phyloP scores from a whole-genome alignment of 176 grass and related monocot genomes.

The Oryza australiensis region DNA sequence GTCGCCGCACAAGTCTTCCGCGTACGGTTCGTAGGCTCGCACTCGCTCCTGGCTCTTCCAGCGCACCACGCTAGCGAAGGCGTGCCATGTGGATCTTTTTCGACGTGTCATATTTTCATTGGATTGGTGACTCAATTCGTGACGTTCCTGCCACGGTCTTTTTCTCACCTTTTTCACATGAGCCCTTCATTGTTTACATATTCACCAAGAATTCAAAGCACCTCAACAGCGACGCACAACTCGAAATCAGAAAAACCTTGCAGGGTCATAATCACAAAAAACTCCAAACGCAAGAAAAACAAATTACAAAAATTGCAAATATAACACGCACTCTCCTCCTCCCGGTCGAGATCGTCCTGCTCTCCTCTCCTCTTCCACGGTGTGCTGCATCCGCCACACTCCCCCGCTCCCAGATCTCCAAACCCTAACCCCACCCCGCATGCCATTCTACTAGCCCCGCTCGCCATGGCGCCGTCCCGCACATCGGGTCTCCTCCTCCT shows the following conservation, averaged over 20 bases:
- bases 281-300: background rate
- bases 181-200: background rate
- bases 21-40: background rate
- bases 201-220: background rate
- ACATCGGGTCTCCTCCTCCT: conserved; percentile 24
- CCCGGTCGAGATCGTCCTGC: conserved; percentile 46
- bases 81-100: conserved; percentile 50
- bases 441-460: conserved; percentile 38
- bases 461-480: conserved; percentile 24
- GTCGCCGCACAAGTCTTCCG: background rate
- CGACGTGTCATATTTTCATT: conserved; percentile 51
- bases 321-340: conserved; percentile 28
- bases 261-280: conserved; percentile 10
- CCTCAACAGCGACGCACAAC: too few species aligned
- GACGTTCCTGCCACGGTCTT: conserved; percentile 27
- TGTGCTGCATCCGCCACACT: conserved; percentile 36
- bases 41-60: conserved; percentile 39
- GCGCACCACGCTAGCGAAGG: conserved; percentile 49
- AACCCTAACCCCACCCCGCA: conserved; percentile 38
- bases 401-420: conserved; percentile 44
- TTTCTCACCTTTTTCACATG: background rate
- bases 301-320: conserved; percentile 25
- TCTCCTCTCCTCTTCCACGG: conserved; percentile 27
- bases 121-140: conserved; percentile 31
- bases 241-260: background rate